phyloP scores from a whole-genome alignment of 805 yeast genomes.

The Saccharomyces jurei region DNA sequence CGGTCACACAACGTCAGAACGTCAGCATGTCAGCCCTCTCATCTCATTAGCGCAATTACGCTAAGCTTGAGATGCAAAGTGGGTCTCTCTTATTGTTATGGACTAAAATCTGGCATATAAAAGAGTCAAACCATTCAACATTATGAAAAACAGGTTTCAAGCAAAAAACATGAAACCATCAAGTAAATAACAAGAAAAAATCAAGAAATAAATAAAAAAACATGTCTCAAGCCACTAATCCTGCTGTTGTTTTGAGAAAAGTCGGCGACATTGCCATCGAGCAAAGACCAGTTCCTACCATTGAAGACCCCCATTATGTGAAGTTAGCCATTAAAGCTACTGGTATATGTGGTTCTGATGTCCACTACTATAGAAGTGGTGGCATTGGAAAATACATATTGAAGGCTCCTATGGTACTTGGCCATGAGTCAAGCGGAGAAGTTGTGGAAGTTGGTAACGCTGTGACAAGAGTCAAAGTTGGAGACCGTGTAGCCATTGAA shows the following conservation, averaged over 20 bases:
- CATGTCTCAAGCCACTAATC: no score
- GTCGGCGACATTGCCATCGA: conserved; percentile 59
- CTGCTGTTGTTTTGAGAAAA: conserved; percentile 54
- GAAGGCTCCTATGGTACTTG: conserved; percentile 73
- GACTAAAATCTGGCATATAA: no score
- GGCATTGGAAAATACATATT: conserved; percentile 70
- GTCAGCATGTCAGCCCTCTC: neutral
- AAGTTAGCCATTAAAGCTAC: conserved; percentile 70
- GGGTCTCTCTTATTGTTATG: neutral
- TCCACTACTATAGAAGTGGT: conserved; percentile 76
- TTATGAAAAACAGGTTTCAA: no score
- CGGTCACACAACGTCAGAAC: neutral
- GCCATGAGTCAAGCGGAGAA: conserved; percentile 80
- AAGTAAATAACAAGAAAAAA: no score
- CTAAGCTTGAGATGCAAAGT: neutral
- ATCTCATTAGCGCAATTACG: neutral
- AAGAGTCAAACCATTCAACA: no score
- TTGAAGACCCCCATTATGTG: conserved; percentile 59
- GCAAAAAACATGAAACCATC: no score
- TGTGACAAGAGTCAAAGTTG: conserved; percentile 61
- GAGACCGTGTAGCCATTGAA: conserved; percentile 83
- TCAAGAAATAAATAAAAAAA: no score
- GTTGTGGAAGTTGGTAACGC: conserved; percentile 61
- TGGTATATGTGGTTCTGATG: conserved; percentile 84
- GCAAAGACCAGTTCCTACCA: conserved; percentile 57